Conservation (phyloP, 2,329 filamentous ascomycete genomes). For the Botrytis deweyae region DNA sequence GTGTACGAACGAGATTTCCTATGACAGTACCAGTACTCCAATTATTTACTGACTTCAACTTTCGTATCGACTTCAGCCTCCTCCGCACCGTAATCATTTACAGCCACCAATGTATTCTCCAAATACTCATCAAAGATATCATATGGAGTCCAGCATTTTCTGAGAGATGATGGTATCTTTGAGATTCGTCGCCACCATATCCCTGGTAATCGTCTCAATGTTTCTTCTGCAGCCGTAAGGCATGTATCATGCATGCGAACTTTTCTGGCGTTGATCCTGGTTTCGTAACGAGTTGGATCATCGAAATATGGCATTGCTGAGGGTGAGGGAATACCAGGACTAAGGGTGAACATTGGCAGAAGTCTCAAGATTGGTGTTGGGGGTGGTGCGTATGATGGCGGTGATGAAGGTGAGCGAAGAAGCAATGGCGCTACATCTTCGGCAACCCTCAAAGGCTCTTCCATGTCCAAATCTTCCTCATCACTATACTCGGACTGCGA, state of each 20-base stretch:
- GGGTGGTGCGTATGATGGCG: constrained; percentile 1
- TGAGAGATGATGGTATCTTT: background rate
- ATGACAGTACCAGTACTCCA: background rate
- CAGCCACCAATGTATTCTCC: constrained; percentile 10
- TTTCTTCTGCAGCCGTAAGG: background rate
- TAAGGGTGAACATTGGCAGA: background rate
- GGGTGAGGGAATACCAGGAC: background rate
- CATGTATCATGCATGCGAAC: background rate
- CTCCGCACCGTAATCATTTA: background rate
- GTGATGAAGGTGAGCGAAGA: background rate
- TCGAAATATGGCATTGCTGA: background rate
- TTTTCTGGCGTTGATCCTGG: constrained; percentile 6
- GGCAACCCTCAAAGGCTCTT: background rate
- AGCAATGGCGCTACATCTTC: background rate
- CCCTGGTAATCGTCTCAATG: background rate
- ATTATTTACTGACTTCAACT: background rate
- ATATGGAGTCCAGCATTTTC: constrained; percentile 14
- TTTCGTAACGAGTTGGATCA: background rate
- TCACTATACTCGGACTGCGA: background rate
- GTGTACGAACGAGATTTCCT: background rate
- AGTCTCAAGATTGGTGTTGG: background rate
- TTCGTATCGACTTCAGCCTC: background rate
- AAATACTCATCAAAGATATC: background rate
- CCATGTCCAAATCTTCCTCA: background rate
- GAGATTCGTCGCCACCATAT: background rate